Percentiles rank a stretch among this genome's conserved stretches.
Evolutionary conservation across 306 rosid species (phyloP).

Genomic region (Quercus aquifolioides): DNA sequence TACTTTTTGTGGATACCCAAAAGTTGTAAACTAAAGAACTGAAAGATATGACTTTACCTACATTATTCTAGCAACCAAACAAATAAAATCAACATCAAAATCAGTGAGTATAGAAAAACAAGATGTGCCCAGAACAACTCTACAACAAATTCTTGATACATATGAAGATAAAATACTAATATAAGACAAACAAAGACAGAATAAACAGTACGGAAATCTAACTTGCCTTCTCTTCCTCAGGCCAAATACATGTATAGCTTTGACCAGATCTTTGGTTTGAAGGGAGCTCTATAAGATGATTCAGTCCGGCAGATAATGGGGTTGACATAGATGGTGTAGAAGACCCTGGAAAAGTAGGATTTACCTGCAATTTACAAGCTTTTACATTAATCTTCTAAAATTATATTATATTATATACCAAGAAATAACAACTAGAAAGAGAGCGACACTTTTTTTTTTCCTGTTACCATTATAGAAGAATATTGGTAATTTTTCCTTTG

Average conservation of each 20-base stretch:
- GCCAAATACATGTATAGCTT: constrained; percentile 15
- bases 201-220: background rate
- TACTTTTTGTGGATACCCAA: too few species aligned
- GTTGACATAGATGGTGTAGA: constrained; percentile 11
- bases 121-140: too few species aligned
- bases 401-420: background rate
- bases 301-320: constrained; percentile 25
- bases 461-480: constrained; percentile 30
- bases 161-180: background rate
- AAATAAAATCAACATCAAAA: too few species aligned
- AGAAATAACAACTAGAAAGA: background rate
- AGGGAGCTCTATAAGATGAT: constrained; percentile 63
- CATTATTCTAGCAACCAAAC: too few species aligned
- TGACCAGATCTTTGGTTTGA: constrained; percentile 59
- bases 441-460: too few species aligned
- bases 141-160: too few species aligned
- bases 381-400: too few species aligned
- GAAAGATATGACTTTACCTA: too few species aligned
- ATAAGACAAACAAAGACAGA: background rate
- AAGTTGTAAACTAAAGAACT: too few species aligned
- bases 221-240: constrained; percentile 36
- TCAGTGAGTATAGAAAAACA: too few species aligned
- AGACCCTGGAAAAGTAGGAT: constrained; percentile 27
- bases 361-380: constrained; percentile 30
- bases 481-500: constrained; percentile 22